Conservation (phyloP, 129 eudicot genomes). For the Scalesia atractyloides region DNA sequence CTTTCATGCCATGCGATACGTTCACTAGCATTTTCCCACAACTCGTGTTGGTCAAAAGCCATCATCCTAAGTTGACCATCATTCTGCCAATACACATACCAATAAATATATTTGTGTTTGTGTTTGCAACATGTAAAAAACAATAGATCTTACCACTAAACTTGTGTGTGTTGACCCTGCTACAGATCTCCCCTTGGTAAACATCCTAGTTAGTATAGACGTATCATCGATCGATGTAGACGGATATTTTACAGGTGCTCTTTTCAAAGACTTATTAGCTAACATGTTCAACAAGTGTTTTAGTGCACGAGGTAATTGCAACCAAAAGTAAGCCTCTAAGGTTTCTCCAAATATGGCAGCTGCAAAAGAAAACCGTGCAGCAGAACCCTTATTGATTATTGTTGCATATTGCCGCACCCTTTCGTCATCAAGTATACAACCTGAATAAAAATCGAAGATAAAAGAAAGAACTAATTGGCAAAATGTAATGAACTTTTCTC, state of each 20-base stretch:
- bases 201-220: slow-evolving; percentile 61
- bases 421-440: slow-evolving; percentile 89
- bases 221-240: slow-evolving; percentile 62
- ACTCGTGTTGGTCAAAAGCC: slow-evolving; percentile 86
- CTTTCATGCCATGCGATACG: slow-evolving; percentile 95
- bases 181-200: slow-evolving; percentile 57
- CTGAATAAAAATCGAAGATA: slow-evolving; percentile 37
- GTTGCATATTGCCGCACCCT: slow-evolving; percentile 66
- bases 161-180: slow-evolving; percentile 43
- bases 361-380: slow-evolving; percentile 83
- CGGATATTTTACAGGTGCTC: slow-evolving; percentile 41
- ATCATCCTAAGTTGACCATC: slow-evolving; percentile 67
- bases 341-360: slow-evolving; percentile 95
- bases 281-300: slow-evolving; percentile 64
- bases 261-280: slow-evolving; percentile 52
- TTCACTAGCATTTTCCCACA: slow-evolving; percentile 86
- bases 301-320: slow-evolving; percentile 83
- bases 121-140: background rate
- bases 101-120: background rate
- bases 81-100: slow-evolving; percentile 42
- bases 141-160: slow-evolving; percentile 50
- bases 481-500: slow-evolving; percentile 14
- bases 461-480: background rate
- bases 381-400: slow-evolving; percentile 53
- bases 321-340: slow-evolving; percentile 91